phyloP scores from a whole-genome alignment of 176 grass and related monocot genomes.

The Eremochloa ophiuroides region DNA sequence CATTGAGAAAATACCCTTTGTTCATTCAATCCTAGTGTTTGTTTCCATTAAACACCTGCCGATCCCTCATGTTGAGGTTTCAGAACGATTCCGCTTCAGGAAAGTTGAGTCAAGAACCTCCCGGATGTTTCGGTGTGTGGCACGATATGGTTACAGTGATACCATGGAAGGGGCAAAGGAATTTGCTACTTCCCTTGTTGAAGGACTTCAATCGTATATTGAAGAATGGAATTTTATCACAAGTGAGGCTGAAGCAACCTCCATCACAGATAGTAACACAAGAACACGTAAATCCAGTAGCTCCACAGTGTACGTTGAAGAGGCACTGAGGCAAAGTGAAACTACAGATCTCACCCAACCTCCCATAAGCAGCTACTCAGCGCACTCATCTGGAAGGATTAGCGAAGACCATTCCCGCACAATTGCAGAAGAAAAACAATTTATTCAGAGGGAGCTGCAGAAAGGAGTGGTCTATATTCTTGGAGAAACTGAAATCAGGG shows the following conservation, averaged over 20 bases:
- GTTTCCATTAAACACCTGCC: slow-evolving; percentile 54
- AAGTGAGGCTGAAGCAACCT: not conserved
- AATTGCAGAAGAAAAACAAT: slow-evolving; percentile 8
- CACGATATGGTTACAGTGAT: slow-evolving; percentile 52
- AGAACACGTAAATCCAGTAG: not conserved
- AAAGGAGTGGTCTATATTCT: slow-evolving; percentile 59
- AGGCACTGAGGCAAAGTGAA: not conserved
- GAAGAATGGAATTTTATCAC: slow-evolving; percentile 22
- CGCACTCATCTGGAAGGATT: not conserved
- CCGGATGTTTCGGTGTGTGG: slow-evolving; percentile 46
- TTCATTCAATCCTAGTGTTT: slow-evolving; percentile 46
- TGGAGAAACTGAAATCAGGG: slow-evolving; percentile 40
- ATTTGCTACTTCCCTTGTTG: slow-evolving; percentile 27
- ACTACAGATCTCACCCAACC: not conserved
- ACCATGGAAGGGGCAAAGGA: slow-evolving; percentile 20
- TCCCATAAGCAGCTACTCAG: not conserved
- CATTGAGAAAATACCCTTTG: slow-evolving; percentile 36
- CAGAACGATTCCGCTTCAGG: slow-evolving; percentile 46
- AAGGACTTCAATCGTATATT: slow-evolving; percentile 14
- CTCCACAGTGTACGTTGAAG: slow-evolving; percentile 20
- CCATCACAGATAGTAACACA: not conserved
- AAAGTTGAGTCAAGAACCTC: not conserved
- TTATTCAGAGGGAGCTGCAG: slow-evolving; percentile 25
- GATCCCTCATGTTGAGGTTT: slow-evolving; percentile 29
- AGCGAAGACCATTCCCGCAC: not conserved